Percentiles rank a stretch among this genome's conserved stretches.
These are phyloP conservation scores for Scheffersomyces illinoinensis DNA, from an alignment of 1,139 yeast genomes.

Conservation along the genomic window DNA sequence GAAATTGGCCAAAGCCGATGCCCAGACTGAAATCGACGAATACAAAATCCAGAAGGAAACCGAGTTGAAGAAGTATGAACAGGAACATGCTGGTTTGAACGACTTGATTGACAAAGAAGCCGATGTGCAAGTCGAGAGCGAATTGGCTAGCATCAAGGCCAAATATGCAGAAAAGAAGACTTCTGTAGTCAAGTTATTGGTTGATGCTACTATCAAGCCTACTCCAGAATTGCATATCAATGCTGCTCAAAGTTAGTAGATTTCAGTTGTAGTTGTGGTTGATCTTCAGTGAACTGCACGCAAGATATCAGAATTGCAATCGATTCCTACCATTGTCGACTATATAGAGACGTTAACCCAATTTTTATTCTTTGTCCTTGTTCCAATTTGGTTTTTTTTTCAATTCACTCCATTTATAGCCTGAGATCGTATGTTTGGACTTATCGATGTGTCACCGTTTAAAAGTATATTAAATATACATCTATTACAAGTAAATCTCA, in stretches of 20 bases:
- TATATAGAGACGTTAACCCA: background rate
- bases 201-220: slow-evolving; percentile 79
- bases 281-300: background rate
- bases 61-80: slow-evolving; percentile 74
- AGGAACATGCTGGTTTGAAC: slow-evolving; percentile 66
- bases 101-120: slow-evolving; percentile 73
- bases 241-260: slow-evolving; percentile 34
- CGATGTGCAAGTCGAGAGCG: slow-evolving; percentile 58
- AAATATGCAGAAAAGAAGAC: slow-evolving; percentile 63
- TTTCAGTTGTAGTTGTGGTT: background rate
- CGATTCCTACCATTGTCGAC: background rate
- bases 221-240: slow-evolving; percentile 81
- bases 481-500: background rate
- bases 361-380: background rate
- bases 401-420: background rate
- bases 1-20: slow-evolving; percentile 93
- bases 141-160: slow-evolving; percentile 61
- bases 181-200: slow-evolving; percentile 71
- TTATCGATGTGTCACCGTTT: background rate
- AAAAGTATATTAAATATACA: background rate
- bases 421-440: background rate
- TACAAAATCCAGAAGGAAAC: slow-evolving; percentile 84
- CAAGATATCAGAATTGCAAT: background rate
- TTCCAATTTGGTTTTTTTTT: background rate
- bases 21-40: slow-evolving; percentile 82